phyloP scores from a whole-genome alignment of 345 rosid species.

The Rhodomyrtus tomentosa region DNA sequence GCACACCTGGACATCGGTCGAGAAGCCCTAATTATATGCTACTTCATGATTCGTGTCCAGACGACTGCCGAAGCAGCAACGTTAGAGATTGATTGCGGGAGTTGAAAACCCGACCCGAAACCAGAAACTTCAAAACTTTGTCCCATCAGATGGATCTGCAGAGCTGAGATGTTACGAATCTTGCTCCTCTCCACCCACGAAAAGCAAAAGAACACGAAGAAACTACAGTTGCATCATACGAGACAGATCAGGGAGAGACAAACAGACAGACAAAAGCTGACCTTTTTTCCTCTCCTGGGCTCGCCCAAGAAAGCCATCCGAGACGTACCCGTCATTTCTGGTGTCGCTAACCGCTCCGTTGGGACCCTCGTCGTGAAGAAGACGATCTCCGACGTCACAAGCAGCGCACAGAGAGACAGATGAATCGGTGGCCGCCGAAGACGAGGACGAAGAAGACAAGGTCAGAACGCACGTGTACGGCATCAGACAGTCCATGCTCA shows the following conservation, averaged over 20 bases:
- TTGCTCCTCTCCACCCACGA: too few relatives aligned
- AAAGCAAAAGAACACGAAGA: too few relatives aligned
- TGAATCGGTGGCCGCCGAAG: neutral
- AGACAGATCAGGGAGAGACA: neutral
- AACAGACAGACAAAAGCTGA: neutral
- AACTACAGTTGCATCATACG: neutral
- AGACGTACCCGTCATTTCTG: slow-evolving; percentile 2
- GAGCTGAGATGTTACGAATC: neutral
- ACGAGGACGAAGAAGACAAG: neutral
- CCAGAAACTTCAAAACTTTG: neutral
- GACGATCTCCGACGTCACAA: neutral
- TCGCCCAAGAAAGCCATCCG: slow-evolving; percentile 6
- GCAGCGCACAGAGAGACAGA: neutral
- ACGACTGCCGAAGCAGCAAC: neutral
- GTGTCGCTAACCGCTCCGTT: neutral
- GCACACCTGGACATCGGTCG: slow-evolving; percentile 1
- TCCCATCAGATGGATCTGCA: neutral
- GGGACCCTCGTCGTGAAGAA: neutral
- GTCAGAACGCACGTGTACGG: neutral
- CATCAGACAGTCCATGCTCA: slow-evolving; percentile 6
- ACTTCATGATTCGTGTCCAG: neutral
- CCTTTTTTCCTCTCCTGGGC: slow-evolving; percentile 13
- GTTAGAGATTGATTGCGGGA: neutral
- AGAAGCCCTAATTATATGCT: neutral
- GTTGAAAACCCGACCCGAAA: neutral